A percentile compares a stretch with the other conserved stretches of the same genome.
Conservation (phyloP, 345 rosid genomes). For the Syzygium jambos region DNA sequence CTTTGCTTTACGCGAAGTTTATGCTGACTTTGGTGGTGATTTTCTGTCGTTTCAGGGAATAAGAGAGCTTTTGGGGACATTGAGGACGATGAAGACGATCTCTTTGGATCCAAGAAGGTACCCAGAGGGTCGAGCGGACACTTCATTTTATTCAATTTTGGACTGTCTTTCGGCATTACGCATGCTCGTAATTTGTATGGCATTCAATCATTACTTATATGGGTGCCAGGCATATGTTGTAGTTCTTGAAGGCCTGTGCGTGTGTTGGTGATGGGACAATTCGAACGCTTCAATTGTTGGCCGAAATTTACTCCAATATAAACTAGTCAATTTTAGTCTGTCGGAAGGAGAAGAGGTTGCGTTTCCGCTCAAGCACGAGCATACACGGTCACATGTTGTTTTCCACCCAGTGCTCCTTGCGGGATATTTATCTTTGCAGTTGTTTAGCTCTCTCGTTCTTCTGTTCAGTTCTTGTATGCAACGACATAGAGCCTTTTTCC, state of each 20-base stretch:
- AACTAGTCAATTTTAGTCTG: not conserved
- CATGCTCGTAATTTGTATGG: not conserved
- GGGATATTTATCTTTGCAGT: not conserved
- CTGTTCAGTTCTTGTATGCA: not conserved
- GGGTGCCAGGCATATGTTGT: not conserved
- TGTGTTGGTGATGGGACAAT: not conserved
- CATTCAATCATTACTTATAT: not conserved
- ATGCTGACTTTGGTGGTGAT: not conserved
- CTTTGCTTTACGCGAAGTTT: not conserved
- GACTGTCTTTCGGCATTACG: not conserved
- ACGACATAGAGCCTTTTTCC: not conserved
- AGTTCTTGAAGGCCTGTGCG: not conserved
- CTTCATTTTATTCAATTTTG: not conserved
- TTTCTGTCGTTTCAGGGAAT: constrained; percentile 21
- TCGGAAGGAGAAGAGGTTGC: not conserved
- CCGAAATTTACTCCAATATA: not conserved
- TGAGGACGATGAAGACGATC: constrained; percentile 90
- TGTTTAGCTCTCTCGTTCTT: not conserved
- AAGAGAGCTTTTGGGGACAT: constrained; percentile 80
- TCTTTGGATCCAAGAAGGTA: constrained; percentile 79
- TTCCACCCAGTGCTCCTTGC: not conserved
- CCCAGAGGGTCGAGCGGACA: not conserved
- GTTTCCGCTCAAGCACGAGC: not conserved
- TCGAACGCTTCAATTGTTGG: not conserved
- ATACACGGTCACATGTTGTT: not conserved